phyloP scores from a whole-genome alignment of 2,329 filamentous ascomycete genomes.

The Zymoseptoria brevis region DNA sequence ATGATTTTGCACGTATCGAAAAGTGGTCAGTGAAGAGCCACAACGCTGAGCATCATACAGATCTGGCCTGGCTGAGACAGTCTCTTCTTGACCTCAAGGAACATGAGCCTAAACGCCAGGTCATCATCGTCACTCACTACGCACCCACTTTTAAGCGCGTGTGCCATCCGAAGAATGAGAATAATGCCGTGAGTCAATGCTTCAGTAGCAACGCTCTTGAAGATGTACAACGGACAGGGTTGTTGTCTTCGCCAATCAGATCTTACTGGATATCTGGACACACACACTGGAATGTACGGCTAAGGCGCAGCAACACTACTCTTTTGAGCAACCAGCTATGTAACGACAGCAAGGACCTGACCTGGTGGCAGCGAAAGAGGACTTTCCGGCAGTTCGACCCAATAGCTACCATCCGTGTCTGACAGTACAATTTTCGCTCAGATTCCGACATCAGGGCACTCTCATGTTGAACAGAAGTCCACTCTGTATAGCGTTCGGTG shows the following conservation, averaged over 20 bases:
- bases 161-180: slow-evolving; percentile 40
- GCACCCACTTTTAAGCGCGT: slow-evolving; percentile 44
- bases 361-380: slow-evolving; percentile 16
- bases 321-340: too few species aligned
- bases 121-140: slow-evolving; percentile 47
- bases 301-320: too few species aligned
- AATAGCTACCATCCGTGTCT: slow-evolving; percentile 1
- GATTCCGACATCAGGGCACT: too few species aligned
- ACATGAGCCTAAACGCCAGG: slow-evolving; percentile 6
- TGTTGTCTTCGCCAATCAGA: background rate
- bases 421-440: too few species aligned
- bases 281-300: too few species aligned
- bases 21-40: slow-evolving; percentile 45
- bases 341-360: slow-evolving; percentile 16
- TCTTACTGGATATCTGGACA: too few species aligned
- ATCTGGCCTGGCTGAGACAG: slow-evolving; percentile 44
- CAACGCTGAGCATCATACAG: slow-evolving; percentile 39
- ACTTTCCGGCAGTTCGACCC: slow-evolving; percentile 15
- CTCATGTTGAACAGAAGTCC: too few species aligned
- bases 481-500: too few species aligned
- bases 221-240: slow-evolving; percentile 36
- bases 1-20: slow-evolving; percentile 47
- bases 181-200: slow-evolving; percentile 39
- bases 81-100: slow-evolving; percentile 26
- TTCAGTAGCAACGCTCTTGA: slow-evolving; percentile 44